Evolutionary conservation across 2,329 filamentous ascomycete species (phyloP).

Genomic region (Elsinoe fawcettii): DNA sequence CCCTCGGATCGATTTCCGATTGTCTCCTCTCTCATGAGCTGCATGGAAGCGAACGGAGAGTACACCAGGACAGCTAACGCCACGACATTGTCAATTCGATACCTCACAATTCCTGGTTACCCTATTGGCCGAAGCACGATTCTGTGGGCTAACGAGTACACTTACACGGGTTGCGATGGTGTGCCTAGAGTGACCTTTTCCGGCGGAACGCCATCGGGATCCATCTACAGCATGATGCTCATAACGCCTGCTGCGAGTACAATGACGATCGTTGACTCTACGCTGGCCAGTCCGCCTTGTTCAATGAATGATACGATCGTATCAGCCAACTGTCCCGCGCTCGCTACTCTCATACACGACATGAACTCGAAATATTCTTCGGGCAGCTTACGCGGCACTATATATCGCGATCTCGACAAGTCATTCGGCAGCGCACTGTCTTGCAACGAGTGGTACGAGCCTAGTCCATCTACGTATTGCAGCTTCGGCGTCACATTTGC

Average conservation of each 20-base stretch:
- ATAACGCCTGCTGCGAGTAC: neutral
- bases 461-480: neutral
- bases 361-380: neutral
- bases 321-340: neutral
- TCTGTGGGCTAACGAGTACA: neutral
- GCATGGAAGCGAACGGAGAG: neutral
- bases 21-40: neutral
- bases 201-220: neutral
- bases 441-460: neutral
- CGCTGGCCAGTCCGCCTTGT: neutral
- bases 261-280: neutral
- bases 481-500: neutral
- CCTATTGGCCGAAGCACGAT: neutral
- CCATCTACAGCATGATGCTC: neutral
- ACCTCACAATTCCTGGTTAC: neutral
- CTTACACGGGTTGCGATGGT: neutral
- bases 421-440: neutral
- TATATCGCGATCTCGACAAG: neutral
- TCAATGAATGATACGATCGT: neutral
- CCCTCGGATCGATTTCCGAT: neutral
- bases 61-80: neutral
- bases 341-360: neutral
- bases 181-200: neutral
- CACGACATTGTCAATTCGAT: neutral
- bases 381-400: neutral